Evolutionary conservation across 2,329 filamentous ascomycete genomes (phyloP), one percentile per base, ranked within the genome.

Genomic region (Epichloe baconii): DNA sequence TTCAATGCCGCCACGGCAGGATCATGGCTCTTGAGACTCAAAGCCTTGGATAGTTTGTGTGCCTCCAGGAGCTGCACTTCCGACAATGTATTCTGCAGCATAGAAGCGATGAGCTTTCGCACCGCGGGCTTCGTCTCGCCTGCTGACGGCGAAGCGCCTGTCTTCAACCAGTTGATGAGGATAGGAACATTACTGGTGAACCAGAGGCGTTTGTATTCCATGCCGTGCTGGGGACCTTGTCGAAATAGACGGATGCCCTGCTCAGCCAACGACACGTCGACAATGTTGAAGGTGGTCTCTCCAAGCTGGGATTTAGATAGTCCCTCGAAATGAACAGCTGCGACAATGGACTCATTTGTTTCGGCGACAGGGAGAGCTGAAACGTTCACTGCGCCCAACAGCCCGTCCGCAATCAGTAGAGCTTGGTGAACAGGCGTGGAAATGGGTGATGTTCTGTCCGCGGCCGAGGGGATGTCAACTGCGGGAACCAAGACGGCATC

Each of bases 401-500:
- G 68, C 0, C 88, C 89, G 47, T 86, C 77, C 0, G 81, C 82
- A 8, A 95, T 77, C 10, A 96, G 60, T 15, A 96, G 68, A 1
- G 84, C 80, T 62, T 83, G 86, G 63, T 97, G 91, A 1, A 96
- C 88, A 0, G 91, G 90, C 44, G 88, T 88, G 6, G 82, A 80
- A 42, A 93, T 74, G 15, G 82, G 77, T 12, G 82, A 81, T 52
- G 80, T 76, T 54, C 80, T 74, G 8, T 82, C 82, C 15, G 78
- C 79, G 54, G 74, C 75, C 14, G 84, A 82, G 5, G 79, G 79
- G 42, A 87, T 85, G 19, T 86, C 81, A 36, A 95, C 76, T 0
- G 75, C 76, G 3, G 89, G 89, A 17, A 88, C 83, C n/a, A 95
- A 75, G 12, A 90, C 71, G 0, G 79, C 73, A 55, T 90, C 84